Percentiles rank a stretch among this genome's conserved stretches.
Conservation (phyloP, 805 yeast genomes). For the Starmerella roubikii region DNA sequence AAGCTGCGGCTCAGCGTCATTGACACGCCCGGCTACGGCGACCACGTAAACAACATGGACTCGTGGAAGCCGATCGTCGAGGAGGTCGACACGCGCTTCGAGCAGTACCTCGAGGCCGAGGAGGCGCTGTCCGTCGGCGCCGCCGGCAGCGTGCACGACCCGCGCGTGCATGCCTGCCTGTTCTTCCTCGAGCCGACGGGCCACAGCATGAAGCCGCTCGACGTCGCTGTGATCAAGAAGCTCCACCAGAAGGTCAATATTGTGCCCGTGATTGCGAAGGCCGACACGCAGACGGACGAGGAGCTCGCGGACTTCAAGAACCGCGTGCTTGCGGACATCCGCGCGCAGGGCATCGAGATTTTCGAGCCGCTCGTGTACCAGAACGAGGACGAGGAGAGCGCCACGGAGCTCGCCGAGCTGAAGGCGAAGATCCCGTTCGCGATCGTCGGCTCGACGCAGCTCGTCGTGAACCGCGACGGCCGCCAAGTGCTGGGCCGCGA, state of each 20-base stretch:
- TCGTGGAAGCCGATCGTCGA: conserved; percentile 86
- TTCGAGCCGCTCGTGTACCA: conserved; percentile 70
- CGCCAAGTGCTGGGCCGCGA: conserved; percentile 75
- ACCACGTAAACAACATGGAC: conserved; percentile 62
- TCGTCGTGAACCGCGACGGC: conserved; percentile 57
- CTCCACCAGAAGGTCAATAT: conserved; percentile 84
- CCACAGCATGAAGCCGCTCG: conserved; percentile 78
- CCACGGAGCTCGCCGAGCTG: conserved; percentile 49
- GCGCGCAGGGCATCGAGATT: conserved; percentile 54
- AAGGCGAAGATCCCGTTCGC: conserved; percentile 77
- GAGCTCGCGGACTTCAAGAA: conserved; percentile 67
- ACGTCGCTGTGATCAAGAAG: conserved; percentile 73
- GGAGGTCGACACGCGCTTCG: conserved; percentile 76
- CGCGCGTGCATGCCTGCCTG: conserved; percentile 82
- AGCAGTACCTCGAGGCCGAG: conserved; percentile 79
- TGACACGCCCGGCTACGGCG: conserved; percentile 92
- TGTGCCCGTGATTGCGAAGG: conserved; percentile 88
- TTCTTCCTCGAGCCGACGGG: conserved; percentile 97
- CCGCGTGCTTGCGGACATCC: conserved; percentile 64
- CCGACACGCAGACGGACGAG: conserved; percentile 82
- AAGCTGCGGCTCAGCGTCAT: conserved; percentile 69
- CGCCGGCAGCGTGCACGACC: conserved; percentile 39
- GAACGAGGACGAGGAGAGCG: conserved; percentile 74
- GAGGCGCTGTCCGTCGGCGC: conserved; percentile 63
- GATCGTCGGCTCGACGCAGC: conserved; percentile 75